Conservation (phyloP, 495 filamentous ascomycete species). For the Neurospora sp. region DNA sequence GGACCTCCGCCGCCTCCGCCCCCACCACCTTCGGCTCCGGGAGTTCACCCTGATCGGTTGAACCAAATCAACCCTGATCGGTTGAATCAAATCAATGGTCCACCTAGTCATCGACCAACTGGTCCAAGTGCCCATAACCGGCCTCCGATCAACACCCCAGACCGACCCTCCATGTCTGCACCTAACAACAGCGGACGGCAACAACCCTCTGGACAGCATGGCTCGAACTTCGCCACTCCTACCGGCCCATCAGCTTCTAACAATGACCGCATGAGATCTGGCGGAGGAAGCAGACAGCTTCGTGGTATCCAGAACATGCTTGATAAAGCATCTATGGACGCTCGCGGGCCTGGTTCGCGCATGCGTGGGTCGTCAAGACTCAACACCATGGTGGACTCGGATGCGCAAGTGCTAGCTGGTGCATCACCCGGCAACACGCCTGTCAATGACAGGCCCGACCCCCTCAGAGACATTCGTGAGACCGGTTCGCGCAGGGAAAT, state of each 20-base stretch:
- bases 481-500: conserved; percentile 13
- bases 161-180: conserved; percentile 22
- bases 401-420: conserved; percentile 38
- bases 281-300: conserved; percentile 31
- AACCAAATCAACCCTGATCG: conserved; percentile 42
- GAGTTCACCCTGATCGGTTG: conserved; percentile 4
- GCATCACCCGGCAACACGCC: conserved; percentile 36
- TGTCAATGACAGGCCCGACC: conserved; percentile 32
- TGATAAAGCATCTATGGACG: conserved; percentile 28
- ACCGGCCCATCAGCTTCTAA: conserved; percentile 36
- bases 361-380: conserved; percentile 22
- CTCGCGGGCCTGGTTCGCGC: conserved; percentile 23
- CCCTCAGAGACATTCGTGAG: conserved; percentile 14
- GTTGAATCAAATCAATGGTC: conserved; percentile 24
- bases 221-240: conserved; percentile 30
- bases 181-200: conserved; percentile 13
- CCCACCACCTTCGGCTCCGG: conserved; percentile 13
- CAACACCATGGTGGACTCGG: conserved; percentile 31
- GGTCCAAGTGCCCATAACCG: conserved; percentile 15
- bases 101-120: conserved; percentile 8
- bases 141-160: conserved; percentile 22
- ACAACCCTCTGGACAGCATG: conserved; percentile 14
- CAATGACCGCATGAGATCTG: conserved; percentile 34
- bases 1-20: conserved; percentile 11
- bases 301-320: conserved; percentile 43